Evolutionary conservation across 2,329 filamentous ascomycete genomes (phyloP).

Genomic region (Colletotrichum camelliae): DNA sequence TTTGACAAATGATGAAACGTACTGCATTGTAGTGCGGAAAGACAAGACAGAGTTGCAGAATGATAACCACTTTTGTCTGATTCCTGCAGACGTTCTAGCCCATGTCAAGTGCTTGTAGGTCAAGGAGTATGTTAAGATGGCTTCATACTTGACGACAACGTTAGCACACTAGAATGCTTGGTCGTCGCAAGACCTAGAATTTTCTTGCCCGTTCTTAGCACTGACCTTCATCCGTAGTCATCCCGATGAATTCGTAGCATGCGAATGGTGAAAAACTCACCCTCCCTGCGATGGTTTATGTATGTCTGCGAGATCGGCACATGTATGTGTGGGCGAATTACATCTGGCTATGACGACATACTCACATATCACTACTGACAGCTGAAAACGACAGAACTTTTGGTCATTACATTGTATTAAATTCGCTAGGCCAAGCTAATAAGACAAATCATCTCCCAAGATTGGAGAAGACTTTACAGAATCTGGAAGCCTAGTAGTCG

Average conservation of each 20-base stretch:
- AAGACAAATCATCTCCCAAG: not conserved
- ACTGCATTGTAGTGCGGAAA: not conserved
- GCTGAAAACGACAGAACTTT: not conserved
- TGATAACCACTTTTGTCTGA: not conserved
- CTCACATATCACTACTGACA: not conserved
- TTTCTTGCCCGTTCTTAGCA: not conserved
- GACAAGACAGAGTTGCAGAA: not conserved
- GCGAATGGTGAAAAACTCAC: not conserved
- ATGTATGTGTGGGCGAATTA: rapidly evolving
- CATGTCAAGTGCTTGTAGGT: too few species aligned
- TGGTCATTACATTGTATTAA: not conserved
- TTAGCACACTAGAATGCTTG: not conserved
- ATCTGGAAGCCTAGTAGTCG: not conserved
- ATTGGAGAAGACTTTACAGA: not conserved
- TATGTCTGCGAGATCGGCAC: not conserved
- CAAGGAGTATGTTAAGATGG: too few species aligned
- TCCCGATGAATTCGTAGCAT: not conserved
- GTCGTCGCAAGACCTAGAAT: rapidly evolving
- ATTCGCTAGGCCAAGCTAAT: not conserved
- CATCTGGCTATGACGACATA: not conserved
- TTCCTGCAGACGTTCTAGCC: too few species aligned
- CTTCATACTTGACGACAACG: too few species aligned
- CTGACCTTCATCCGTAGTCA: too few species aligned
- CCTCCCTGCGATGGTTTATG: rapidly evolving
- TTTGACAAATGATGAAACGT: not conserved